Percentiles rank a stretch among this genome's conserved stretches.
Conservation (phyloP, 257 asterid genomes). For the Petunia axillaris region DNA sequence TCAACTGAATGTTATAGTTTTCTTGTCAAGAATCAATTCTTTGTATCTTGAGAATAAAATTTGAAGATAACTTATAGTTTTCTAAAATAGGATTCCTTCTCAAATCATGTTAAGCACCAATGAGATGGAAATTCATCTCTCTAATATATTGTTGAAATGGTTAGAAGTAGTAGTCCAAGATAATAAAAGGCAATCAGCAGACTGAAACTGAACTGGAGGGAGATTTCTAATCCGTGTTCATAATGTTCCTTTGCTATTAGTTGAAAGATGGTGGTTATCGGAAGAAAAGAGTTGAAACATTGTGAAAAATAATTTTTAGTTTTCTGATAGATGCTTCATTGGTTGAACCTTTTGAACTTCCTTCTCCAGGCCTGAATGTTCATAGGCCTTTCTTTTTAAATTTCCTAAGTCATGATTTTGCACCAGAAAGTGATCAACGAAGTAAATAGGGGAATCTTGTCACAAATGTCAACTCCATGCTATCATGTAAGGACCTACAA, state of each 20-base stretch:
- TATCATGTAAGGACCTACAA: neutral
- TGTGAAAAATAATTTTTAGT: neutral
- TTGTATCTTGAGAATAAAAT: neutral
- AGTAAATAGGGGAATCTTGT: neutral
- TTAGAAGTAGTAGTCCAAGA: neutral
- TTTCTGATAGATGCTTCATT: neutral
- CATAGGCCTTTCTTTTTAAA: neutral
- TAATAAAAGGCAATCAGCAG: neutral
- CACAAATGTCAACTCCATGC: neutral
- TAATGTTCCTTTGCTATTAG: neutral
- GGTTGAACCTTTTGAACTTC: neutral
- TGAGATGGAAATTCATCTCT: conserved; percentile 9
- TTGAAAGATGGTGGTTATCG: neutral
- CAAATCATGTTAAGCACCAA: conserved; percentile 8
- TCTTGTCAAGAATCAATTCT: neutral
- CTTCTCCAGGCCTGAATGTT: neutral
- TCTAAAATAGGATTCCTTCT: neutral
- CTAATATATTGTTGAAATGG: neutral
- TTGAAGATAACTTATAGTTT: conserved; percentile 8
- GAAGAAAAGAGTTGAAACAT: neutral
- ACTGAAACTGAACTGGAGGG: neutral
- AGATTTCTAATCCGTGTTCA: neutral
- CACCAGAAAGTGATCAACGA: neutral
- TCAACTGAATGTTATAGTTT: neutral
- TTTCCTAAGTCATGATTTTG: no score